A percentile compares a stretch with the other conserved stretches of the same genome.
phyloP scores from a whole-genome alignment of 2,329 filamentous ascomycete species.

The Aspergillus oerlinghausenensis region DNA sequence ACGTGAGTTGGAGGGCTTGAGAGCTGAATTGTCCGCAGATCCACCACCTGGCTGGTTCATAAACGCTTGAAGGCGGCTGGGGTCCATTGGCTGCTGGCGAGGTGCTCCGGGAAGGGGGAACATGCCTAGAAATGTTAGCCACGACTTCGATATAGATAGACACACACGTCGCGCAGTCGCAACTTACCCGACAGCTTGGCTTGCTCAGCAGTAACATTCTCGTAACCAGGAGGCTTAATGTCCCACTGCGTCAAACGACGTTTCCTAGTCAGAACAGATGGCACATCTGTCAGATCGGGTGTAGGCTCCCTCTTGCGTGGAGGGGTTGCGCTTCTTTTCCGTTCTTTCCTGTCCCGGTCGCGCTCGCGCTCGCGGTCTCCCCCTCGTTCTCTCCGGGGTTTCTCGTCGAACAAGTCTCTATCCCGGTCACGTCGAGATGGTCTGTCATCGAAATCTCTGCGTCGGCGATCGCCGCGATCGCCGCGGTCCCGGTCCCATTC shows the following conservation, averaged over 20 bases:
- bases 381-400: conserved; percentile 43
- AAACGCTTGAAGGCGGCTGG: conserved; percentile 87
- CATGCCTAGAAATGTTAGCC: conserved; percentile 58
- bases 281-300: conserved; percentile 82
- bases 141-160: not conserved
- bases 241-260: conserved; percentile 98
- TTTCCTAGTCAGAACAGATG: conserved; percentile 79
- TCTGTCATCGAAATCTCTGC: conserved; percentile 62
- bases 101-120: conserved; percentile 95
- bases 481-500: conserved; percentile 72
- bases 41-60: conserved; percentile 82
- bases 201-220: conserved; percentile 96
- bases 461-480: conserved; percentile 45
- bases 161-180: not conserved
- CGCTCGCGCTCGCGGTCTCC: conserved; percentile 44
- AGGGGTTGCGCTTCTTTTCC: conserved; percentile 71
- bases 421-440: conserved; percentile 47
- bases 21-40: conserved; percentile 64
- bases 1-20: conserved; percentile 88
- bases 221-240: conserved; percentile 96
- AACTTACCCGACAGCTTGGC: conserved; percentile 76
- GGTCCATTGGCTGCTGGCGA: conserved; percentile 91
- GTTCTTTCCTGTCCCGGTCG: conserved; percentile 45
- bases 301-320: conserved; percentile 92
- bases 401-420: conserved; percentile 60